Percentiles rank a stretch among this genome's conserved stretches.
phyloP scores from a whole-genome alignment of 2,329 filamentous ascomycete species.

The Aaosphaeria pasadenensis region DNA sequence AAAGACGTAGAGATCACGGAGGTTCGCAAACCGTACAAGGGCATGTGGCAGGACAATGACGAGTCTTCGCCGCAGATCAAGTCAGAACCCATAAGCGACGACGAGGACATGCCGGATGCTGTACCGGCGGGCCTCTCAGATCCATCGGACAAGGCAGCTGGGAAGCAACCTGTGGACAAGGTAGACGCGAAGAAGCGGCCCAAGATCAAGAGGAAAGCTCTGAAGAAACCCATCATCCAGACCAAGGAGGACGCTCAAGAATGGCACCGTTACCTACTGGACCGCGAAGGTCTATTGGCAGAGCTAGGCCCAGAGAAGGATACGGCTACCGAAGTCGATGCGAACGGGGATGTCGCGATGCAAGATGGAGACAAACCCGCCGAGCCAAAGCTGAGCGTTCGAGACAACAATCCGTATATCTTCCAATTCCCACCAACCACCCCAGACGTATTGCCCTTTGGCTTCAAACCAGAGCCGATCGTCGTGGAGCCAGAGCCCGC shows the following conservation, averaged over 20 bases:
- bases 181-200: slow-evolving; percentile 31
- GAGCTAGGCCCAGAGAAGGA: slow-evolving; percentile 44
- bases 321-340: slow-evolving; percentile 25
- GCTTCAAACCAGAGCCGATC: slow-evolving; percentile 27
- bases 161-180: slow-evolving; percentile 27
- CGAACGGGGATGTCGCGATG: slow-evolving; percentile 43
- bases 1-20: slow-evolving; percentile 44
- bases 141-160: slow-evolving; percentile 5
- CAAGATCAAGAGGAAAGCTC: slow-evolving; percentile 15
- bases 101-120: slow-evolving; percentile 32
- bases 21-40: slow-evolving; percentile 42
- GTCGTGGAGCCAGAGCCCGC: slow-evolving; percentile 7
- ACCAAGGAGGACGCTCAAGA: slow-evolving; percentile 53
- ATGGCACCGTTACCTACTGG: slow-evolving; percentile 47
- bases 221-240: slow-evolving; percentile 43
- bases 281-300: slow-evolving; percentile 44
- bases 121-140: slow-evolving; percentile 19
- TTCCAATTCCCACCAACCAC: slow-evolving; percentile 64
- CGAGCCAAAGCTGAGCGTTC: slow-evolving; percentile 22
- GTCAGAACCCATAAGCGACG: slow-evolving; percentile 52
- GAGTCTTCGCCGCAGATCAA: slow-evolving; percentile 47
- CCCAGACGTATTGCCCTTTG: slow-evolving; percentile 51
- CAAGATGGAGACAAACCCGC: slow-evolving; percentile 17
- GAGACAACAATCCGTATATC: slow-evolving; percentile 58
- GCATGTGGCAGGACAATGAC: slow-evolving; percentile 44